phyloP scores from a whole-genome alignment of 257 asterid genomes.

The Osmanthus fragrans region DNA sequence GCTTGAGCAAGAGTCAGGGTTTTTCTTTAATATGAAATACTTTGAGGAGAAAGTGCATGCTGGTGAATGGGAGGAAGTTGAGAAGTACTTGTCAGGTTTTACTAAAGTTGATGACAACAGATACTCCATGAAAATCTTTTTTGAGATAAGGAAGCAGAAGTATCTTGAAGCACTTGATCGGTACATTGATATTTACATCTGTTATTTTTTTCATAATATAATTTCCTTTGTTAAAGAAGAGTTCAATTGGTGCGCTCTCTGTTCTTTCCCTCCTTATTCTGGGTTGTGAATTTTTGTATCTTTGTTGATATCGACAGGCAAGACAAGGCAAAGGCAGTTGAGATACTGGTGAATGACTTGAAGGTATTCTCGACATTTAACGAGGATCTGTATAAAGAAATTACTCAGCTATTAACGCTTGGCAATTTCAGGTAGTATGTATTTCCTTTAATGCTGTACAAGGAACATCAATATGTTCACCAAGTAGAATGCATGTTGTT shows the following conservation, averaged over 20 bases:
- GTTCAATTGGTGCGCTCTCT: background rate
- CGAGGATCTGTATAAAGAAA: slow-evolving; percentile 87
- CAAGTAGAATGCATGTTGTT: background rate
- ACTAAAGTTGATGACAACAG: slow-evolving; percentile 94
- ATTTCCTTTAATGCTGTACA: slow-evolving; percentile 12
- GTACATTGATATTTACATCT: slow-evolving; percentile 35
- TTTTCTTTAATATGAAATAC: slow-evolving; percentile 93
- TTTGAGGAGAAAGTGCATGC: slow-evolving; percentile 97
- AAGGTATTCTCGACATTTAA: slow-evolving; percentile 87
- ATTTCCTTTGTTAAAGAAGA: slow-evolving; percentile 3
- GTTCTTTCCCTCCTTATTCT: background rate
- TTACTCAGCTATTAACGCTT: slow-evolving; percentile 88
- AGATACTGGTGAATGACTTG: slow-evolving; percentile 79
- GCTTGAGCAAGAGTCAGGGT: slow-evolving; percentile 97
- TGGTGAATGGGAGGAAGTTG: slow-evolving; percentile 98
- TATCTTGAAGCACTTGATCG: slow-evolving; percentile 97
- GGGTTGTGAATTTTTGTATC: background rate
- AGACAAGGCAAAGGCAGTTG: slow-evolving; percentile 93
- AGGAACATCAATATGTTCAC: background rate
- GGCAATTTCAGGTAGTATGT: slow-evolving; percentile 72
- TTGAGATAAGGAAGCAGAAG: slow-evolving; percentile 94
- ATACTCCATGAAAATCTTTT: slow-evolving; percentile 96
- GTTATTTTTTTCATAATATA: background rate
- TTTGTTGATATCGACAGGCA: slow-evolving; percentile 49
- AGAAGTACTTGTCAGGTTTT: slow-evolving; percentile 93